Evolutionary conservation across 441 rosid species (phyloP), one percentile per base, ranked within the genome.

Genomic region (Erysimum pusillum): DNA sequence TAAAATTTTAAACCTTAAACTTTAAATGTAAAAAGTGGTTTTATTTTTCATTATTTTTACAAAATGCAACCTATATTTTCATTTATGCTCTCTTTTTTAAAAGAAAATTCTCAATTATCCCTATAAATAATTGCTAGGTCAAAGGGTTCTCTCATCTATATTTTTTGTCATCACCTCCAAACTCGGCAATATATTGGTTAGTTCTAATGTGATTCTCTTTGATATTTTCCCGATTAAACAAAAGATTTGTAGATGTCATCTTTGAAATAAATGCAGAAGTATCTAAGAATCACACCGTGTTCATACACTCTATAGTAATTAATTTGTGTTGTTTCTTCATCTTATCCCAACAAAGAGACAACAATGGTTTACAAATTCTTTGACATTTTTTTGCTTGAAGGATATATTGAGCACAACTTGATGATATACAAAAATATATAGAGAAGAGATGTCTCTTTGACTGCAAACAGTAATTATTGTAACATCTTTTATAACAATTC

Each of bases 161-260:
- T 60, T 42, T 56, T 65, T 66, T 73, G 77, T 78, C 74, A 78
- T 61, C 74, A 78, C 9, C 35, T 28, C 69, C 77, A 60, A 67
- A 78, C 60, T 72, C 2, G 64, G 70, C 52, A 72, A 67, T 59
- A 13, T 52, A 64, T 66, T 66, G 63, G 74, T 73, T 39, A 6
- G 36, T 52, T 72, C 65, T 11, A 34, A 36, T 54, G 42, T 73
- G 81, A 78, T 73, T 51, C 77, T 60, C 60, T 67, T 35, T 73
- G 77, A 78, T 78, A 52, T 60, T 73, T 67, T 67, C 74, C 69
- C 38, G 11, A 78, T 42, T 73, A 34, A 67, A 42, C 9, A 31
- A 44, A 72, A 45, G 64, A 67, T 73, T 65, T 66, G 69, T 46
- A 65, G 63, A 65, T 71, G 81, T 73, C 78, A 67, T 67, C 45